Evolutionary conservation across 148 eudicot species (phyloP), one percentile per base, ranked within the genome.

Genomic region (Salicornia ramosissima): DNA sequence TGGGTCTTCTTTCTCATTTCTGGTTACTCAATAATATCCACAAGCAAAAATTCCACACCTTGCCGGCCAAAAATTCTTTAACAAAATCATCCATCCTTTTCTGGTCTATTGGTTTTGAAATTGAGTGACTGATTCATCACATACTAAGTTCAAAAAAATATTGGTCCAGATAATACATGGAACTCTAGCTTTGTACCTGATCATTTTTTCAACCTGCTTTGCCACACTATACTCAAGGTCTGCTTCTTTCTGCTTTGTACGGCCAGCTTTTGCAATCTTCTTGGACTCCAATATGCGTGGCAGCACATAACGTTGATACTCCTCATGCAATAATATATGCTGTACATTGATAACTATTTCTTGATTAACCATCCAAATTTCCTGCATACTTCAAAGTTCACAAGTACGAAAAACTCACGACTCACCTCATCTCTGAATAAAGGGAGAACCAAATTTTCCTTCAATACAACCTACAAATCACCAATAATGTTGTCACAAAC

Each of bases 151-250:
- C n/a, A n/a, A n/a, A n/a, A n/a, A n/a, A n/a, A n/a, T n/a, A n/a
- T n/a, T n/a, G n/a, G n/a, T n/a, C n/a, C 40, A 64, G 50, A 64
- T 65, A 65, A 57, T 25, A 77, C 12, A 24, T 42, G 29, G 22
- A 10, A 56, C 42, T 13, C 57, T 63, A 42, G 13, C 58, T 53
- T 62, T 56, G 64, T 86, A 95, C 99, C 99, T 91, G 82, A 95
- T 84, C 97, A 95, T 91, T 85, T 89, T 95, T 85, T 91, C 99
- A 60, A 95, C 99, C 81, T 95, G 99, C 90, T 95, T 95, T n/a
- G 99, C 99, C 40, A 95, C 94, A 80, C 97, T 91, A 50, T 95
- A 95, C 72, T 95, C 99, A 49, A 95, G 83, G 81, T 95, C 97
- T 72, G 97, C 97, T 82, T 95, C 99, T 75, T 95, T 95, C 82